Percentiles rank a stretch among this genome's conserved stretches.
Evolutionary conservation across 345 rosid genomes (phyloP).

Genomic region (Linum usitatissimum): DNA sequence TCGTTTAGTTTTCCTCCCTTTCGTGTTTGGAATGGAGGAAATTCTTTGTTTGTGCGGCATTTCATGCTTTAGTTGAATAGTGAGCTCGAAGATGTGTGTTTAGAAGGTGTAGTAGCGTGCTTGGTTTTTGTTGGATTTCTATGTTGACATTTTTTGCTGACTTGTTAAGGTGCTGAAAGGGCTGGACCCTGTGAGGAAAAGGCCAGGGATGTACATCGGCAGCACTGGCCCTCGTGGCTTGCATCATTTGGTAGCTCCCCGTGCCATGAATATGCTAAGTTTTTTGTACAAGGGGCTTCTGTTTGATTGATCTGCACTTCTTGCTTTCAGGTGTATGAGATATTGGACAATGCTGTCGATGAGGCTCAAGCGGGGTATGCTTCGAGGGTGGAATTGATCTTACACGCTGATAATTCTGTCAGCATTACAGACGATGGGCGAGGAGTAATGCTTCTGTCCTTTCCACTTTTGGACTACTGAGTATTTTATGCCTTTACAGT

Average conservation of each 20-base stretch:
- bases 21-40: no score
- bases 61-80: no score
- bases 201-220: conserved; percentile 99
- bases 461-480: background rate
- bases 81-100: background rate
- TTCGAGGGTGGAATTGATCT: conserved; percentile 51
- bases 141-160: background rate
- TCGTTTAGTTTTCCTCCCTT: no score
- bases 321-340: conserved; percentile 73
- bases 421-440: conserved; percentile 89
- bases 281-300: background rate
- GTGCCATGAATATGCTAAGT: conserved; percentile 3
- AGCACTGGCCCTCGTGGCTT: conserved; percentile 97
- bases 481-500: background rate
- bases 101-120: background rate
- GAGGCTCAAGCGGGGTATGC: conserved; percentile 99
- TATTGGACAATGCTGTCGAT: conserved; percentile 91
- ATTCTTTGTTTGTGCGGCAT: no score
- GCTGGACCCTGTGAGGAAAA: conserved; percentile 88
- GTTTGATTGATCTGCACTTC: conserved; percentile 6
- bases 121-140: conserved; percentile 1
- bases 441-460: conserved; percentile 55
- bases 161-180: conserved; percentile 80
- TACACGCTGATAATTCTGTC: conserved; percentile 70
- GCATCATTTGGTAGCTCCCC: conserved; percentile 75